Evolutionary conservation across 139 green algal genomes (phyloP).

Genomic region (Medakamo hakoo): DNA sequence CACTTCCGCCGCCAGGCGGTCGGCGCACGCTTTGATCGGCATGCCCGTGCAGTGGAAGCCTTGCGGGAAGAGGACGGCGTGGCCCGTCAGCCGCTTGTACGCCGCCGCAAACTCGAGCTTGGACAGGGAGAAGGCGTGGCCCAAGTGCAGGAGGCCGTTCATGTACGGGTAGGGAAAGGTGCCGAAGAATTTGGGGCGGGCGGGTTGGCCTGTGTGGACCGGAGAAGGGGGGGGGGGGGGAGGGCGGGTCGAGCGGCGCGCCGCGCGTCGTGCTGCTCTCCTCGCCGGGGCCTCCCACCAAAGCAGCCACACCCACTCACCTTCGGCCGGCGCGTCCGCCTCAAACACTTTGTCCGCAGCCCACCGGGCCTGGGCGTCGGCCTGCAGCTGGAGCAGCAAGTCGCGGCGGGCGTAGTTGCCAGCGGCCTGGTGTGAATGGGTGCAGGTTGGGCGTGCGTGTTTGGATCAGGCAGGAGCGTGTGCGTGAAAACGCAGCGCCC

Average conservation of each 20-base stretch:
- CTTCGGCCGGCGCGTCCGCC: constrained; percentile 46
- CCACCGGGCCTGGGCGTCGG: constrained; percentile 62
- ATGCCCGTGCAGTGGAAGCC: constrained; percentile 99
- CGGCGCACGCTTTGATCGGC: constrained; percentile 96
- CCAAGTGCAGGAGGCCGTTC: constrained; percentile 96
- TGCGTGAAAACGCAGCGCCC: background rate
- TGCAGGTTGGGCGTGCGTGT: background rate
- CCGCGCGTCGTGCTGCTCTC: background rate
- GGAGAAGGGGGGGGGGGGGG: background rate
- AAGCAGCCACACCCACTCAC: constrained; percentile 9
- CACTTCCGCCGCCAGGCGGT: constrained; percentile 84
- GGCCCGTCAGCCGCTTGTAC: constrained; percentile 80
- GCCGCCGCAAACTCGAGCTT: constrained; percentile 96
- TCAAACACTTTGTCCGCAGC: constrained; percentile 67
- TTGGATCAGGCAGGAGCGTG: background rate
- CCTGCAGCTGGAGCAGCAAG: constrained; percentile 66
- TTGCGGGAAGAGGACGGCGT: constrained; percentile 87
- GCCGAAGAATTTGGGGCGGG: constrained; percentile 83
- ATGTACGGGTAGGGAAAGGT: constrained; percentile 99
- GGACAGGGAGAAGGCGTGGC: constrained; percentile 94
- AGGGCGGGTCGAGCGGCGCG: background rate
- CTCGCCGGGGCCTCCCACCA: background rate
- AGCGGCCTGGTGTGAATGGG: constrained; percentile 5
- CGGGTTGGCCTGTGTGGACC: constrained; percentile 5
- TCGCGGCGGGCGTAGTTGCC: constrained; percentile 44